These are phyloP conservation scores for Blechomonas ayalai DNA, from an alignment of 208 protist genomes.

Conservation along the genomic window DNA sequence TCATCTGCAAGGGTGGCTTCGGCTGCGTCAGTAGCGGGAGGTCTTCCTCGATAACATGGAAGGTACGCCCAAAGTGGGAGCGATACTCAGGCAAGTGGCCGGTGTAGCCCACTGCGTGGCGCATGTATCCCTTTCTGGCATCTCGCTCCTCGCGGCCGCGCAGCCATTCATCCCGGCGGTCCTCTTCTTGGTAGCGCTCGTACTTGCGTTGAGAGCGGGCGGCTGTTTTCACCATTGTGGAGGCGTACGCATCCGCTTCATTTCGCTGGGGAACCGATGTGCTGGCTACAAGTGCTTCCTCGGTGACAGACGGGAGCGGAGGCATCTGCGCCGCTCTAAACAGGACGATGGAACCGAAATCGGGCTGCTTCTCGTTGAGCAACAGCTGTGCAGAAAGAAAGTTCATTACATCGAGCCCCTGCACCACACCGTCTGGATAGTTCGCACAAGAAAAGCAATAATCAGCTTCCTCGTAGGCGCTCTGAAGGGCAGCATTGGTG, in stretches of 20 bases:
- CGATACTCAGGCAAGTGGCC: constrained; percentile 75
- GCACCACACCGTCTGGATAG: constrained; percentile 28
- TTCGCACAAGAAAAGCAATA: constrained; percentile 25
- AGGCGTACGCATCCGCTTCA: constrained; percentile 3
- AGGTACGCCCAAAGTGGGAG: constrained; percentile 79
- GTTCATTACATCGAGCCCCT: constrained; percentile 16
- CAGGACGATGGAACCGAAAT: constrained; percentile 5
- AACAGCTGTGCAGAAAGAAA: constrained; percentile 26
- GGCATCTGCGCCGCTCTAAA: constrained; percentile 7
- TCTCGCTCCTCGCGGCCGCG: constrained; percentile 47
- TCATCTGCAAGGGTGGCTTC: constrained; percentile 22
- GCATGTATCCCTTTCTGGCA: constrained; percentile 42
- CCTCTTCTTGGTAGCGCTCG: constrained; percentile 47
- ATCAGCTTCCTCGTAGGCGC: constrained; percentile 35
- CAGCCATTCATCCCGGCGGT: constrained; percentile 76
- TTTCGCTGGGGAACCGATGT: no score
- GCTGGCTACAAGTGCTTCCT: no score
- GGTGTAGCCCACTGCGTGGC: constrained; percentile 62
- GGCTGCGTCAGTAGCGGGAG: constrained; percentile 61
- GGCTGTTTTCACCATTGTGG: constrained; percentile 26
- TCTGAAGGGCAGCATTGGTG: constrained; percentile 12
- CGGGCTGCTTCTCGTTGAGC: constrained; percentile 10
- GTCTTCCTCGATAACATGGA: constrained; percentile 85
- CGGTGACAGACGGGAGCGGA: constrained; percentile 3
- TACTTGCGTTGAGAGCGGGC: constrained; percentile 31